Evolutionary conservation across 345 rosid genomes (phyloP), one percentile per base, ranked within the genome.

Genomic region (Hevea brasiliensis): DNA sequence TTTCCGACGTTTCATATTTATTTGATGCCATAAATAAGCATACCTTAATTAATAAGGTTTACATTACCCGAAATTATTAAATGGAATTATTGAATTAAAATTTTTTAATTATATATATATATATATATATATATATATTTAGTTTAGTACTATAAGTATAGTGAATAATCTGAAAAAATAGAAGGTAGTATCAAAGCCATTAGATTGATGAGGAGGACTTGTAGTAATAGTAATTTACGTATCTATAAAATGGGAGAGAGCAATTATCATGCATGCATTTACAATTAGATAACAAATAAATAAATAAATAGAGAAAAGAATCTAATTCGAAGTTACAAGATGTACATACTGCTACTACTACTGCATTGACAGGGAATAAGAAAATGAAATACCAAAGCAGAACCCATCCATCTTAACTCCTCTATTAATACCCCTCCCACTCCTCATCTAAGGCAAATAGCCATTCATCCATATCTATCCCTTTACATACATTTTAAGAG

Each of bases 361-460:
- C 47, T 11, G 1, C 13, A 67, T 50, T 11, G 29, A 18, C 61
- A 3, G 7, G 14, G 18, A 45, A 1, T 24, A 51, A 32, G 26
- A 10, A 62, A 42, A 68, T 13, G 0, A 7, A 51, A 24, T 15
- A 8, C 11, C 18, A 51, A 20, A 47, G 26, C 53, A 20, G 48
- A 72, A 42, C 4, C 69, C n/a, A n/a, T n/a, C 78, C 72, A 63
- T 47, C 76, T 42, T 61, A 32, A 63, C 47, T 63, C 57, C 70
- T 71, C 79, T 81, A 84, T 84, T 79, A 74, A 84, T 79, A 81
- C 64, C 59, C 75, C 9, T 8, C 67, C 57, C 66, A n/a, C n/a
- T n/a, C n/a, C n/a, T n/a, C 45, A 4, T 53, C 51, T 61, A 61
- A 64, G 32, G 55, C 72, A 29, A 61, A 61, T 66, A 70, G 42